Evolutionary conservation across 1,139 yeast genomes (phyloP).

Genomic region (Chernovozyma sophiae-reginae): DNA sequence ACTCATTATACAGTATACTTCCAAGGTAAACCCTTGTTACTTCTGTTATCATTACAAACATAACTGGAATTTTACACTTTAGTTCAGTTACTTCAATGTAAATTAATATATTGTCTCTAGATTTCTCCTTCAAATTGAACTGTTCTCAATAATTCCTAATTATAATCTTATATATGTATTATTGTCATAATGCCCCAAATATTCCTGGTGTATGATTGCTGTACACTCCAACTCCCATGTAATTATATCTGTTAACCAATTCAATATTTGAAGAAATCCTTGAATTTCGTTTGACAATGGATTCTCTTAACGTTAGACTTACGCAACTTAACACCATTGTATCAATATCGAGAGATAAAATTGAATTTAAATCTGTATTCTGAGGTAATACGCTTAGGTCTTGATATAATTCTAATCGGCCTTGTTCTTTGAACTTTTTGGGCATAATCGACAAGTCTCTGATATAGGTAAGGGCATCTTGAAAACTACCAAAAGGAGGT

Average conservation of each 20-base stretch:
- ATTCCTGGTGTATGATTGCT: not conserved
- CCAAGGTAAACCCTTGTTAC: too few species aligned
- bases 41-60: too few species aligned
- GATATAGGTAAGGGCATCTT: slow-evolving; percentile 23
- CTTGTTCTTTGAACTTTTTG: slow-evolving; percentile 32
- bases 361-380: slow-evolving; percentile 19
- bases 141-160: too few species aligned
- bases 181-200: not conserved
- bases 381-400: slow-evolving; percentile 12
- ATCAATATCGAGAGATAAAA: slow-evolving; percentile 31
- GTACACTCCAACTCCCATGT: slow-evolving; percentile 1
- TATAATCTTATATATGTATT: slow-evolving; percentile 1
- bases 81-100: too few species aligned
- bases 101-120: too few species aligned
- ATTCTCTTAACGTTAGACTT: slow-evolving; percentile 31
- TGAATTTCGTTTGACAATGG: slow-evolving; percentile 13
- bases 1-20: too few species aligned
- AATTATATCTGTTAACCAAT: slow-evolving; percentile 5
- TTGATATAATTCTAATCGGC: slow-evolving; percentile 35
- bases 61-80: too few species aligned
- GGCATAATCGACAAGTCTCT: slow-evolving; percentile 21
- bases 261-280: slow-evolving; percentile 7
- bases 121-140: too few species aligned
- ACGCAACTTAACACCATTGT: slow-evolving; percentile 29
- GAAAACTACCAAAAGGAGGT: slow-evolving; percentile 41